Conservation (phyloP, 2,329 filamentous ascomycete genomes). For the Phaeoacremonium minimum region DNA sequence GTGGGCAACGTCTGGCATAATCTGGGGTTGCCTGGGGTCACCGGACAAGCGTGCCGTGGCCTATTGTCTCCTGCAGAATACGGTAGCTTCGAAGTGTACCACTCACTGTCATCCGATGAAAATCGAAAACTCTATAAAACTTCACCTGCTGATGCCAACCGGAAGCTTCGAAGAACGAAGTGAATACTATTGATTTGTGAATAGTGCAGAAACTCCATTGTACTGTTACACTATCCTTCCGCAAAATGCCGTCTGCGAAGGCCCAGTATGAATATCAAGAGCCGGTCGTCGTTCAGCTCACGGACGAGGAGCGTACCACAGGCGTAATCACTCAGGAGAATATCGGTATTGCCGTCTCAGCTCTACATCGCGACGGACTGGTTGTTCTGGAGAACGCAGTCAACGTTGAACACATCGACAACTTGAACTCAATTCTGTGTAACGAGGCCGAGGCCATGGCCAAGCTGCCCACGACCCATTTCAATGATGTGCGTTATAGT, state of each 20-base stretch:
- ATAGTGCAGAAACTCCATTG: too few relatives aligned
- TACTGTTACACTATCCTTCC: too few relatives aligned
- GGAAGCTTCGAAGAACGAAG: too few relatives aligned
- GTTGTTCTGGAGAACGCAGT: slow-evolving; percentile 9
- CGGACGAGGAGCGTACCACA: not conserved
- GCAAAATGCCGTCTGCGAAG: slow-evolving; percentile 2
- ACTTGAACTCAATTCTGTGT: slow-evolving; percentile 6
- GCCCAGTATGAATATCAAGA: slow-evolving; percentile 7
- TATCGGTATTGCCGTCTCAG: slow-evolving; percentile 3
- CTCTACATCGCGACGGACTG: slow-evolving; percentile 7
- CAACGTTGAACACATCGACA: slow-evolving; percentile 4
- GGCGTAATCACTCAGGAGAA: not conserved
- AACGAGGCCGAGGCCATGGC: slow-evolving; percentile 7
- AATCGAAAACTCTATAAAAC: too few relatives aligned
- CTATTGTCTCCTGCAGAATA: too few relatives aligned
- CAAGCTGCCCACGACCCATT: slow-evolving; percentile 11
- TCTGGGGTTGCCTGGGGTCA: too few relatives aligned
- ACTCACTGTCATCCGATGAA: too few relatives aligned
- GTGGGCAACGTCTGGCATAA: too few relatives aligned
- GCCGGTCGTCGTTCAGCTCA: slow-evolving; percentile 5
- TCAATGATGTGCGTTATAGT: slow-evolving; percentile 8
- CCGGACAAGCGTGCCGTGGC: too few relatives aligned
- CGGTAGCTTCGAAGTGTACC: too few relatives aligned
- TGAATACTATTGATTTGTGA: too few relatives aligned
- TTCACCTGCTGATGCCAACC: too few relatives aligned